Base-by-base conservation (phyloP, 2,329 filamentous ascomycete species). In the Epichloe festucae region DNA sequence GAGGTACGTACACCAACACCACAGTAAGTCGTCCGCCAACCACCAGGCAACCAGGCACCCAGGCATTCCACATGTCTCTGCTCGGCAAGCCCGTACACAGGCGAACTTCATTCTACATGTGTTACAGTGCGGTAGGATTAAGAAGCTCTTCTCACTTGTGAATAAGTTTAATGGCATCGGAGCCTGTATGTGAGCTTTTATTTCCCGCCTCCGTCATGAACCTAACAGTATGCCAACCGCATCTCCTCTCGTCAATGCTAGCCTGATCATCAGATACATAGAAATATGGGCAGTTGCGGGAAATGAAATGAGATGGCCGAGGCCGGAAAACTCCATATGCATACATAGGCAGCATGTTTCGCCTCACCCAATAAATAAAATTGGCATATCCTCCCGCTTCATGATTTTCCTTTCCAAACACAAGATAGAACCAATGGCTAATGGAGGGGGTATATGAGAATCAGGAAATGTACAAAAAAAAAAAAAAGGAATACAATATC, bases 361-460 rank as follows among this genome's bases (percentile, higher is more conserved):
- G 43, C 23, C 27, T 46, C 43, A 10, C 17, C 40, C 23, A 17
- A 40, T 19, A 14, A 41, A 6, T 15, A 46, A 40, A 41, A 15
- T 17, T 17, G 23, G 44, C 11, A 14, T 34, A 15, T 43, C 6
- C 36, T 36, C 47, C 27, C 11, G 40, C 31, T 43, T 23, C 39
- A 43, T 23, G 8, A n/a, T 23, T 41, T 15, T 6, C 11, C 31
- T 17, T 31, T 40, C 2, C 46, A 34, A 48, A 31, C 12, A 40
- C n/a, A n/a, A 7, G 21, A 46, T 38, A 21, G 4, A 36, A 35
- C 27, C 23, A 23, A 46, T 8, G 4, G 14, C 27, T 35, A 35
- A 46, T 8, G 8, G 14, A 17, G 34, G 39, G 50, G 46, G 46
- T 52, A 52, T 52, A 52, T 52, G 45, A 34, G 23, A 40, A 45